Evolutionary conservation across 2,329 filamentous ascomycete species (phyloP).

Genomic region (Aspergillus sp.): DNA sequence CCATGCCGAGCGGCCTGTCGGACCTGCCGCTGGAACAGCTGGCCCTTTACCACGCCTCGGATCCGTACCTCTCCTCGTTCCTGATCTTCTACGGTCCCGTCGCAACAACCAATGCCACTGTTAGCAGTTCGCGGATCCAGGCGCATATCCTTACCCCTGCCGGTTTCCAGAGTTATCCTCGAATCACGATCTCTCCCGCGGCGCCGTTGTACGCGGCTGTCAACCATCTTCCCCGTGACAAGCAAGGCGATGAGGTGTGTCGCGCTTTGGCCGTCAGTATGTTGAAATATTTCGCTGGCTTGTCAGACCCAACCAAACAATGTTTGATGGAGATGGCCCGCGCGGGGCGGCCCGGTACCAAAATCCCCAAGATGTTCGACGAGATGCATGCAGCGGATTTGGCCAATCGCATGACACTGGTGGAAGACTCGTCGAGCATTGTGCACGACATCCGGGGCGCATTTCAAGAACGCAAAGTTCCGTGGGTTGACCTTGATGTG

Average conservation of each 20-base stretch:
- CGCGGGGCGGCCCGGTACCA: conserved; percentile 48
- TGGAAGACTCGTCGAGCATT: conserved; percentile 66
- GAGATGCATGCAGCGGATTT: conserved; percentile 90
- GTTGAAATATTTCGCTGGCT: conserved; percentile 86
- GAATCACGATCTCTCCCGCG: conserved; percentile 85
- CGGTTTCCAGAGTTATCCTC: conserved; percentile 80
- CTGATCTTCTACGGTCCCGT: conserved; percentile 89
- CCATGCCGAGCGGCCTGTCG: conserved; percentile 65
- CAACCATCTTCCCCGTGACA: conserved; percentile 79
- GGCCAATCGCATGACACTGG: conserved; percentile 71
- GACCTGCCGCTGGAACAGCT: conserved; percentile 70
- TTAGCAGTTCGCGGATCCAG: conserved; percentile 88
- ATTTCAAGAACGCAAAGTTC: conserved; percentile 70
- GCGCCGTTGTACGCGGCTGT: conserved; percentile 87
- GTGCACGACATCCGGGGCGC: conserved; percentile 64
- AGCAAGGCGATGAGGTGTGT: conserved; percentile 89
- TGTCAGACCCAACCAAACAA: conserved; percentile 66
- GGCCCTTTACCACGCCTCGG: conserved; percentile 79
- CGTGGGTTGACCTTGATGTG: conserved; percentile 79
- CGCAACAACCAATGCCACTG: conserved; percentile 75
- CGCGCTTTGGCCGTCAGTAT: conserved; percentile 85
- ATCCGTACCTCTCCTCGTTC: conserved; percentile 69
- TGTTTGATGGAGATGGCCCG: conserved; percentile 51
- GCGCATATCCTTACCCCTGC: conserved; percentile 84
- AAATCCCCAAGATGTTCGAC: conserved; percentile 63